Evolutionary conservation across 2,329 filamentous ascomycete species (phyloP), one percentile per base, ranked within the genome.

Genomic region (Epichloe gansuensis): DNA sequence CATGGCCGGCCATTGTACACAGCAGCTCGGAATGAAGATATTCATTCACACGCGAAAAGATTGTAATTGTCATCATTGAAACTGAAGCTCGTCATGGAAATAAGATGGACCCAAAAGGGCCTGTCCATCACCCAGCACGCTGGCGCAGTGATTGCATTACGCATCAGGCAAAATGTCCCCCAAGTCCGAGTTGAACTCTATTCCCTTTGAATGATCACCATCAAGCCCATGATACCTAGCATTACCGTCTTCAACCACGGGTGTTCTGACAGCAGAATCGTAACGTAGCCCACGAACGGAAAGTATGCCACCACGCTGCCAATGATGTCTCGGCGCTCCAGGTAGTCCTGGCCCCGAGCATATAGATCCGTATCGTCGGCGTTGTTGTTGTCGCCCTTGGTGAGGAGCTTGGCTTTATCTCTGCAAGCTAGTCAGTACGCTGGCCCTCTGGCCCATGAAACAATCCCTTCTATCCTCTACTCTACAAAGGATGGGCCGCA

Each of bases 161-260:
- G 4, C 9, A 43, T 46, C 17, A 23, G n/a, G n/a, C 40, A 43
- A 43, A 0, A 17, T 23, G n/a, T 17, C 17, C 17, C 4, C 7
- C n/a, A 43, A n/a, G 36, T 39, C 12, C 21, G 5, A 8, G 15
- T 34, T 35, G 12, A 3, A 8, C 5, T 27, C 42, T 48, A 96
- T 73, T 98, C 93, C 63, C 90, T 74, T 68, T 98, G 93, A 61
- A 98, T 67, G 47, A 98, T 84, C 27, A 96, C 93, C 71, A 95
- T 82, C 61, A 96, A 67, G 1, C 91, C 93, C 93, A 98, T 98
- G 49, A 96, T 78, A 1, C 88, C 91, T 63, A 98, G 69, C 83
- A 97, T 87, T 27, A 84, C 91, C 43, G 88, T 94, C 79, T 98
- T 98, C 61, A 97, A 68, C 91, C 91, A 97, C 5, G 93, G 93